Evolutionary conservation across 805 yeast genomes (phyloP).

Genomic region (Candida ponderosae): DNA sequence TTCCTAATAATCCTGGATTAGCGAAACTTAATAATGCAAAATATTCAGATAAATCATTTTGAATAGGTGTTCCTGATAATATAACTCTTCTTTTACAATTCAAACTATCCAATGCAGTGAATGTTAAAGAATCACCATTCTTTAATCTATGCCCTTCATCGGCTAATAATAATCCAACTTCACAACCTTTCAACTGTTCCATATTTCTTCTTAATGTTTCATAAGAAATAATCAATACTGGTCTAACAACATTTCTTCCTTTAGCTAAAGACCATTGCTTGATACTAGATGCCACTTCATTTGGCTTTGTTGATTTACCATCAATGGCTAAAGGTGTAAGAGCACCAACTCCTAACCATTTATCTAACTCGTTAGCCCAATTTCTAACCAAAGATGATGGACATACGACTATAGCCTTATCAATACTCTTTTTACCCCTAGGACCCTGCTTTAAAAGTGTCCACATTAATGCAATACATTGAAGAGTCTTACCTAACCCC

Average conservation of each 20-base stretch:
- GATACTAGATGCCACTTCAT: conserved; percentile 61
- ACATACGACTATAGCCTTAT: conserved; percentile 87
- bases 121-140: conserved; percentile 88
- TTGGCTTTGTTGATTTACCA: conserved; percentile 73
- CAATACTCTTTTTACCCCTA: conserved; percentile 68
- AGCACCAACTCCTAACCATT: conserved; percentile 94
- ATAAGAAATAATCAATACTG: conserved; percentile 88
- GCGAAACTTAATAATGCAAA: conserved; percentile 87
- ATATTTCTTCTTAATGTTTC: conserved; percentile 88
- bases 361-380: conserved; percentile 94
- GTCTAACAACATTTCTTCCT: conserved; percentile 86
- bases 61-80: conserved; percentile 94
- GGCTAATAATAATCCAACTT: conserved; percentile 79
- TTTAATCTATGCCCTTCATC: conserved; percentile 82
- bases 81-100: conserved; percentile 86
- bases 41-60: conserved; percentile 90
- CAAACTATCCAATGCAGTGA: conserved; percentile 76
- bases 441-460: conserved; percentile 86
- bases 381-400: conserved; percentile 90
- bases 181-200: conserved; percentile 62
- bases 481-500: conserved; percentile 91
- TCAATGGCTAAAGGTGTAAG: conserved; percentile 85
- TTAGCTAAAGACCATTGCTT: conserved; percentile 80
- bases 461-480: conserved; percentile 89
- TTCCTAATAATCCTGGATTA: conserved; percentile 87